These are phyloP conservation scores for Saccharomycopsis crataegensis DNA, from an alignment of 1,139 yeast species.

Conservation along the genomic window DNA sequence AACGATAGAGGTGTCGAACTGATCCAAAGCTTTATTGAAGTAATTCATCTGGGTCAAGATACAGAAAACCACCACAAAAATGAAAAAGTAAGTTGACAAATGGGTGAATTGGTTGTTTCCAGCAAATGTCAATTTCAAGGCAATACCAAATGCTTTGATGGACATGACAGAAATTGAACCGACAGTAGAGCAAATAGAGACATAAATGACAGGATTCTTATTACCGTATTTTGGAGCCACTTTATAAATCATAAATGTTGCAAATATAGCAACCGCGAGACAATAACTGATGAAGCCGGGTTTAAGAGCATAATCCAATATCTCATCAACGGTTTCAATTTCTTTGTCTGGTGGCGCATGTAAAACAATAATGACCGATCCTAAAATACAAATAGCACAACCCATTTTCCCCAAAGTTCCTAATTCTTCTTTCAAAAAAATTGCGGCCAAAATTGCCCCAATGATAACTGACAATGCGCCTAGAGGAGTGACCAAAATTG, in stretches of 20 bases:
- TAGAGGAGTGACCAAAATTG: constrained; percentile 82
- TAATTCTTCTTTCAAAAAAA: constrained; percentile 77
- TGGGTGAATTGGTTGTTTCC: constrained; percentile 92
- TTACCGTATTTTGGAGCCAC: constrained; percentile 79
- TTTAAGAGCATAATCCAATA: constrained; percentile 67
- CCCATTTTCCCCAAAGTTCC: constrained; percentile 92
- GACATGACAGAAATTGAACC: constrained; percentile 92
- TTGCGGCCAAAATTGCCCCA: constrained; percentile 84
- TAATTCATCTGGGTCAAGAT: constrained; percentile 89
- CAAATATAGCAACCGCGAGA: constrained; percentile 52
- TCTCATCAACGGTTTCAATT: constrained; percentile 82
- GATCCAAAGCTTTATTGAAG: constrained; percentile 88
- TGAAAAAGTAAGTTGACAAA: constrained; percentile 75
- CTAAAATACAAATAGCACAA: constrained; percentile 83
- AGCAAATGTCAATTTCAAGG: constrained; percentile 71
- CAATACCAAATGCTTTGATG: constrained; percentile 90
- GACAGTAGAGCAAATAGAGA: constrained; percentile 83
- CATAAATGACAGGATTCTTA: constrained; percentile 81
- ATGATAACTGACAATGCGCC: constrained; percentile 89
- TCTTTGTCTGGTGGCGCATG: constrained; percentile 95
- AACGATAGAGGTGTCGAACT: constrained; percentile 86
- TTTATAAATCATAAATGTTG: constrained; percentile 72
- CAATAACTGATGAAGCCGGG: constrained; percentile 76
- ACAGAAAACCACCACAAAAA: constrained; percentile 71
- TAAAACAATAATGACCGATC: constrained; percentile 81